Evolutionary conservation across 805 yeast genomes (phyloP).

Genomic region (Lachancea mirantina): DNA sequence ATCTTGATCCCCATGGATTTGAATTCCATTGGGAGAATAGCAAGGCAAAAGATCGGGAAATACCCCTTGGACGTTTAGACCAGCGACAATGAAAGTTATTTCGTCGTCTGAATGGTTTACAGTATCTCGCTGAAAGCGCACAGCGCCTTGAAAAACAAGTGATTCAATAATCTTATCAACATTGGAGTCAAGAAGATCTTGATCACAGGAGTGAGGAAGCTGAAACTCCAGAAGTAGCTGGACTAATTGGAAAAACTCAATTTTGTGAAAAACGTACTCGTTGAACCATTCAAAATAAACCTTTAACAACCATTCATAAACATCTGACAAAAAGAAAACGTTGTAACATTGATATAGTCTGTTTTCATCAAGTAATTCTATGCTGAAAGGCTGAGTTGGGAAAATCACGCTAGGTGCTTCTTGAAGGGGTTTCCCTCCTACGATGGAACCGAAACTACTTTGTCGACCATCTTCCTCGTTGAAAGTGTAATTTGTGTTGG

Average conservation of each 20-base stretch:
- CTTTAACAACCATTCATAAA: conserved; percentile 48
- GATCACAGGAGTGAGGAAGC: conserved; percentile 42
- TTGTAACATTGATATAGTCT: conserved; percentile 43
- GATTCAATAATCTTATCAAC: conserved; percentile 43
- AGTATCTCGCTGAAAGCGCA: conserved; percentile 32
- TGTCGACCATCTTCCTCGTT: conserved; percentile 23
- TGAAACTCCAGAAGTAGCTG: conserved; percentile 45
- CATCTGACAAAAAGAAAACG: conserved; percentile 41
- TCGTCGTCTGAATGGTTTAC: conserved; percentile 26
- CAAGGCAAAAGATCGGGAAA: conserved; percentile 32
- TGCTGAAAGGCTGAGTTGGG: conserved; percentile 52
- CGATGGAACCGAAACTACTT: conserved; percentile 27
- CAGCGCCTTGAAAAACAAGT: conserved; percentile 37
- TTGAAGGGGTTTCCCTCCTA: conserved; percentile 29
- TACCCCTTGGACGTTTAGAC: conserved; percentile 31
- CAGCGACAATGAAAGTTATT: conserved; percentile 31
- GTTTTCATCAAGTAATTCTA: conserved; percentile 40
- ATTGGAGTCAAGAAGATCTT: conserved; percentile 41
- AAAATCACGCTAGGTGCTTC: conserved; percentile 32
- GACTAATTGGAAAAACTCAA: conserved; percentile 49
- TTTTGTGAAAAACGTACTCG: conserved; percentile 40
- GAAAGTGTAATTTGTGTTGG: conserved; percentile 30
- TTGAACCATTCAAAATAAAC: conserved; percentile 47
- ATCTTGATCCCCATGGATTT: conserved; percentile 8
- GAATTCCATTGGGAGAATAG: conserved; percentile 19